Conservation (phyloP, 345 rosid species). For the Populus tremula region DNA sequence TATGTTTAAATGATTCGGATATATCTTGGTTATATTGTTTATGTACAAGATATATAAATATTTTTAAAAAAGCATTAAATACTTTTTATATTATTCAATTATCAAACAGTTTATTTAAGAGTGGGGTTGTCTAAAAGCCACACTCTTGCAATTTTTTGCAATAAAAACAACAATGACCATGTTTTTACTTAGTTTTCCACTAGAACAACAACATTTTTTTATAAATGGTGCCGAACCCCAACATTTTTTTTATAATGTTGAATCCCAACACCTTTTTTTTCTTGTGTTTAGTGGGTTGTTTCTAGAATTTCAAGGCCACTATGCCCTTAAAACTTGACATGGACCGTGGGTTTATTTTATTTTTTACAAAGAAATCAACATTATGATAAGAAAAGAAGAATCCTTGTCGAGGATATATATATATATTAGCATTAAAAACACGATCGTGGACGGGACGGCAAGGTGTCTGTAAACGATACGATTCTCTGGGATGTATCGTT, state of each 20-base stretch:
- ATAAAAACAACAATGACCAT: too few relatives aligned
- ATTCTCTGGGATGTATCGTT: neutral
- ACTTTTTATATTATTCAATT: too few relatives aligned
- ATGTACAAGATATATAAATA: too few relatives aligned
- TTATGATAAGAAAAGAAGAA: slow-evolving; percentile 27
- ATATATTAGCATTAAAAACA: slow-evolving; percentile 5
- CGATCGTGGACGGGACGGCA: slow-evolving; percentile 30
- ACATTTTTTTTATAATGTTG: too few relatives aligned
- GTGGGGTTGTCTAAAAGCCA: too few relatives aligned
- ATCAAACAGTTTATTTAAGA: too few relatives aligned
- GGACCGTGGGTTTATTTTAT: neutral
- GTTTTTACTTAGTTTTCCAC: too few relatives aligned
- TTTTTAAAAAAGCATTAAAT: too few relatives aligned
- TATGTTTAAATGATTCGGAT: too few relatives aligned
- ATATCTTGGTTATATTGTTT: fast-evolving
- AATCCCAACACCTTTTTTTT: neutral
- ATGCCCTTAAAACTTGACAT: neutral
- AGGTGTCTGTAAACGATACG: slow-evolving; percentile 15
- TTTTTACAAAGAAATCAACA: neutral
- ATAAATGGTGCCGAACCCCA: too few relatives aligned
- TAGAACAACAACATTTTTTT: too few relatives aligned
- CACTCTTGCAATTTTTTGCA: too few relatives aligned
- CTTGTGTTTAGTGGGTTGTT: neutral
- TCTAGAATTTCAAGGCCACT: slow-evolving; percentile 14
- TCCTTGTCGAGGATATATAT: slow-evolving; percentile 35